Conservation (phyloP, 352 stramenopile species). For the Globisporangium uncinulatum region DNA sequence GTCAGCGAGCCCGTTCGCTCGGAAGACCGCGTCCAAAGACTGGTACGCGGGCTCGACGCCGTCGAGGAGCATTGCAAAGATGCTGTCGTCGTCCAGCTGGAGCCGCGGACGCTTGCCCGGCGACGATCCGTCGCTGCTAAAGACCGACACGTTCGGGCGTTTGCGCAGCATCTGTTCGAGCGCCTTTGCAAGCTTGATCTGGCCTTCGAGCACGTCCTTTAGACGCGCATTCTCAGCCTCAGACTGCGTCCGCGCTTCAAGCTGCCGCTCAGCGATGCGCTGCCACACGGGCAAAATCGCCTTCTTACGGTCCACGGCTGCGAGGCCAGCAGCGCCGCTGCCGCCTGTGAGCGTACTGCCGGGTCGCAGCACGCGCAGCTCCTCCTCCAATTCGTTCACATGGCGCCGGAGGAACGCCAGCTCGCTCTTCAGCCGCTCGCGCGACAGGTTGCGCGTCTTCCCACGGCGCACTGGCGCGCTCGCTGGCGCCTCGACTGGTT, state of each 20-base stretch:
- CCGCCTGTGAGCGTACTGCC: slow-evolving; percentile 4
- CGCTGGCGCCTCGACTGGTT: not conserved
- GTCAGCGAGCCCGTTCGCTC: slow-evolving; percentile 33
- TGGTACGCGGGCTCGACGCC: slow-evolving; percentile 36
- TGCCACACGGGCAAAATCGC: slow-evolving; percentile 8
- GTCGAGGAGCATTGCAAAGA: slow-evolving; percentile 30
- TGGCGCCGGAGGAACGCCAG: slow-evolving; percentile 4
- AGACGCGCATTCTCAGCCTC: slow-evolving; percentile 9
- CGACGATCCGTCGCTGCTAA: not conserved
- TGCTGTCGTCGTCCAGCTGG: slow-evolving; percentile 16
- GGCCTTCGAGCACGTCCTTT: slow-evolving; percentile 2
- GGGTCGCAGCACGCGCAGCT: slow-evolving; percentile 4
- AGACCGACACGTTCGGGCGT: slow-evolving; percentile 1
- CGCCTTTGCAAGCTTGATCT: slow-evolving; percentile 6
- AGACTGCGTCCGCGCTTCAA: not conserved
- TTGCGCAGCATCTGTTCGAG: slow-evolving; percentile 7
- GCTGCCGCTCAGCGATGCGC: slow-evolving; percentile 12
- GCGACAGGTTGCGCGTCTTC: slow-evolving; percentile 8
- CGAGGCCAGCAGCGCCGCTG: not conserved
- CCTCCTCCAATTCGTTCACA: slow-evolving; percentile 4
- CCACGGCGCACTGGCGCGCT: not conserved
- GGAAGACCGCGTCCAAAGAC: slow-evolving; percentile 34
- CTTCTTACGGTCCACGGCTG: slow-evolving; percentile 2
- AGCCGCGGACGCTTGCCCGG: slow-evolving; percentile 16
- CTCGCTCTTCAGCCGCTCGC: slow-evolving; percentile 12